Base-by-base conservation (phyloP, 2,329 filamentous ascomycete genomes). In the Trichoderma sp. region DNA sequence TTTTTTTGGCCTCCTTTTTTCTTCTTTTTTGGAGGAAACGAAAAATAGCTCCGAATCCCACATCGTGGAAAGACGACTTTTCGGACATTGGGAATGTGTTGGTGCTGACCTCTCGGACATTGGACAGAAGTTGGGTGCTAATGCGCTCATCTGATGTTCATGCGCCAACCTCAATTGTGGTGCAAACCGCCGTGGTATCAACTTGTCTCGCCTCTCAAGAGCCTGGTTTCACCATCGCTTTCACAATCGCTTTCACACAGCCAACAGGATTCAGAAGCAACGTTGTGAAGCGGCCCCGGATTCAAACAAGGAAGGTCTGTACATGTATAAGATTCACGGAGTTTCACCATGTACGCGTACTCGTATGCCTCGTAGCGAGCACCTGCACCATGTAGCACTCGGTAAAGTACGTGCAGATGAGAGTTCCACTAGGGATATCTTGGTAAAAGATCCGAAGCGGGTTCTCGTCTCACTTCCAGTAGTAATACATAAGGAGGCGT, bases 401-500 rank as follows among this genome's bases (percentile, higher is more conserved):
- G 15, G 39, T 30, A 30, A 28, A 66, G 26, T 47, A 34, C 26
- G 20, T 50, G 28, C 39, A 53, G 39, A 53, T 15, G 36, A 68
- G 57, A 36, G 28, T 9, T 50, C 57, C 57, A 26, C 57, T 62
- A 68, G 66, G 36, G 36, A 61, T 32, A 17, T 32, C 55, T 39
- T 47, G 57, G 66, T 53, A n/a, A 68, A 59, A 53, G 28, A 15
- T 62, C 34, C 66, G n/a, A 62, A 62, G 66, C n/a, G 66, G 66
- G 6, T 4, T 53, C 36, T 43, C 26, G 26, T 15, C 17, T 50
- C 57, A 43, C 47, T n/a, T 43, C 12, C 26, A 30, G 43, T 13
- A 28, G 20, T 58, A 30, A 69, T 62, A 69, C 65, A 68, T 62
- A 71, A 71, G 61, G 55, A n/a, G 39, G 26, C 50, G 34, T 28